Percentiles rank a stretch among this genome's conserved stretches.
These are phyloP conservation scores for Paramecium sexaurelia DNA, from an alignment of 73 alveolate genomes.

Conservation along the genomic window DNA sequence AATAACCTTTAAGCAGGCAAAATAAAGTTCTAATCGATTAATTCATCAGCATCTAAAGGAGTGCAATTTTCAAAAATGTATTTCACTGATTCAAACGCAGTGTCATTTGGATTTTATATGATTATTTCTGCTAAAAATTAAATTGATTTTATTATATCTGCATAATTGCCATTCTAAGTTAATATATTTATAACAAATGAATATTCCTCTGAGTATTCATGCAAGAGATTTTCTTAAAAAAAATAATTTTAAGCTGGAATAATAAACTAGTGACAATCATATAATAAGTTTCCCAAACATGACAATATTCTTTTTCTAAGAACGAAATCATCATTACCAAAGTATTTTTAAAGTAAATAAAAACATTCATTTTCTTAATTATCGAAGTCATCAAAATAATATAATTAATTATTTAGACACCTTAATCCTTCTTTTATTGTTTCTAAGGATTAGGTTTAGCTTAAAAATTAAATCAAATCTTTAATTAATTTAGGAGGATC, in stretches of 20 bases:
- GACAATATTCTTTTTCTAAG: not conserved
- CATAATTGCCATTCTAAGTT: not conserved
- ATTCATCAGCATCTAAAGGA: slow-evolving; percentile 28
- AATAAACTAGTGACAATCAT: not conserved
- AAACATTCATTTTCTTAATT: not conserved
- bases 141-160: not conserved
- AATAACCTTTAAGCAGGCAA: not conserved
- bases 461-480: not conserved
- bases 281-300: not conserved
- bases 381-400: not conserved
- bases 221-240: not conserved
- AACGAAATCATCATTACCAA: not conserved
- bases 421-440: not conserved
- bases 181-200: not conserved
- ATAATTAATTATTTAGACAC: not conserved
- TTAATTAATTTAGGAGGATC: not conserved
- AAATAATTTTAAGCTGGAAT: not conserved
- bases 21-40: not conserved
- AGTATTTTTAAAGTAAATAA: not conserved
- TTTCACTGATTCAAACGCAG: not conserved
- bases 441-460: not conserved
- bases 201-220: not conserved
- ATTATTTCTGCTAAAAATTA: slow-evolving; percentile 3
- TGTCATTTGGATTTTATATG: not conserved
- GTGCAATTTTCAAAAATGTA: not conserved